These are phyloP conservation scores for Daldinia sp. DNA, from an alignment of 2,329 filamentous ascomycete genomes.

Conservation along the genomic window DNA sequence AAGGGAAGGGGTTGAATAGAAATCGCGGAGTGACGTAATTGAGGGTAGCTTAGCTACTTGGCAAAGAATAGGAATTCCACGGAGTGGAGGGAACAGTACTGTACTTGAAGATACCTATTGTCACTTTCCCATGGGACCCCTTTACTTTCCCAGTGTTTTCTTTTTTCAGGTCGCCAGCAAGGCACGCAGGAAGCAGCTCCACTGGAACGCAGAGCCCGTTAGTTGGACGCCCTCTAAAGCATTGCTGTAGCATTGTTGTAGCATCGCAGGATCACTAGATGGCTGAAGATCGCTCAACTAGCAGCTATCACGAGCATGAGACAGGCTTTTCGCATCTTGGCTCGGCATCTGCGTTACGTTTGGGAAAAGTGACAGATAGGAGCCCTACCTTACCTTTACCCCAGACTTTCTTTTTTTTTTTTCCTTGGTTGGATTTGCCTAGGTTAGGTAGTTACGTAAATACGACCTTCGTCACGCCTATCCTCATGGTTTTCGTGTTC, in stretches of 20 bases:
- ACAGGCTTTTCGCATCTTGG: neutral
- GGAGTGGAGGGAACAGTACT: neutral
- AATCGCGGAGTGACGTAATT: neutral
- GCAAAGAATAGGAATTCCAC: neutral
- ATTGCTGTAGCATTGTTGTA: neutral
- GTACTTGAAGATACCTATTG: constrained; percentile 8
- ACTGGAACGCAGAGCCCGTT: neutral
- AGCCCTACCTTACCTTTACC: neutral
- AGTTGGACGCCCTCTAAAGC: neutral
- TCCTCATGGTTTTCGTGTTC: neutral
- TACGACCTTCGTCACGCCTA: neutral
- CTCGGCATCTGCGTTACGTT: neutral
- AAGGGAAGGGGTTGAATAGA: neutral
- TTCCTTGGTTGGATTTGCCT: neutral
- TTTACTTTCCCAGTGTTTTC: neutral
- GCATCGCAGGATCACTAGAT: neutral
- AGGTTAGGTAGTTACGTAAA: neutral
- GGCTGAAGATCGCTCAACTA: neutral
- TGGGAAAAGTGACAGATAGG: neutral
- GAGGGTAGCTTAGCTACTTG: neutral
- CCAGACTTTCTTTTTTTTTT: neutral
- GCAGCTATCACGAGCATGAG: constrained; percentile 7
- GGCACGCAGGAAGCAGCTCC: neutral
- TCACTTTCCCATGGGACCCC: neutral
- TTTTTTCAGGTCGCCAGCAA: neutral